Conservation (phyloP, 208 protist genomes). For the Trypanosoma boissoni region DNA sequence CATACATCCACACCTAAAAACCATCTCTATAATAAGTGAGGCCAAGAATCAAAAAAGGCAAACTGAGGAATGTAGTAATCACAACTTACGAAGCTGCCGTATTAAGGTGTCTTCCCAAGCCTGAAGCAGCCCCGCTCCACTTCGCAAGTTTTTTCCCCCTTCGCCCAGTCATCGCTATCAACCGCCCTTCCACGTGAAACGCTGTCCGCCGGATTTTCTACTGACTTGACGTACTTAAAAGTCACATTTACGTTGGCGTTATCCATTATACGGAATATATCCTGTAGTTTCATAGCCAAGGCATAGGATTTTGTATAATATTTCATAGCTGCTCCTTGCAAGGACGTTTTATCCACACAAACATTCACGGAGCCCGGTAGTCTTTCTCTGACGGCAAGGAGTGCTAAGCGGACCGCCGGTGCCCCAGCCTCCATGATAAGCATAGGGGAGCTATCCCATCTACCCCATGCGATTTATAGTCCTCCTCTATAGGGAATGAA, state of each 20-base stretch:
- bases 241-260: not conserved
- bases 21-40: too few species aligned
- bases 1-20: too few species aligned
- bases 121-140: not conserved
- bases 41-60: too few species aligned
- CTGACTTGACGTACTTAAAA: not conserved
- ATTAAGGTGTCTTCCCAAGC: not conserved
- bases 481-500: constrained; percentile 5
- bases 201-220: not conserved
- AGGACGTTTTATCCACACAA: not conserved
- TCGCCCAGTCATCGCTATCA: not conserved
- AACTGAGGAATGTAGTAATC: too few species aligned
- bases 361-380: not conserved
- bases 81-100: not conserved
- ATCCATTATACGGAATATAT: not conserved
- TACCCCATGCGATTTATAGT: not conserved
- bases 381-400: not conserved
- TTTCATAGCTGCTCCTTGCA: not conserved
- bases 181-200: not conserved
- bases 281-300: not conserved
- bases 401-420: not conserved
- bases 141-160: not conserved
- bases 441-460: constrained; percentile 3
- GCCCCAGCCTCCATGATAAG: constrained; percentile 16
- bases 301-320: not conserved